Percentiles rank a stretch among this genome's conserved stretches.
Conservation (phyloP, 1,139 yeast species). For the Kluyveromyces marxianus region DNA sequence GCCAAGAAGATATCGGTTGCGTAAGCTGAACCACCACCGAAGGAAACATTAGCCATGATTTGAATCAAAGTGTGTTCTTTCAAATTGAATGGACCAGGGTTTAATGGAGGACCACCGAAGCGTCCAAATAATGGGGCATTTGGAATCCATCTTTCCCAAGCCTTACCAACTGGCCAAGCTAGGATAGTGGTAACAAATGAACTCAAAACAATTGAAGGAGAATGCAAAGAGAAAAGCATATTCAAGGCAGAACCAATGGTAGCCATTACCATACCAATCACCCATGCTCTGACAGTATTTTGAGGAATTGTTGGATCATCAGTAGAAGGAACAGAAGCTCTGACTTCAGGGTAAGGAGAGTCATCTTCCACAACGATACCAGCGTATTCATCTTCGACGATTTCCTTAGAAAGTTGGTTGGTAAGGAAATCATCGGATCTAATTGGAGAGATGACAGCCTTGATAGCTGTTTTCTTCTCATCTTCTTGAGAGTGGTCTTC, state of each 20-base stretch:
- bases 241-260: constrained; percentile 57
- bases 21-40: constrained; percentile 55
- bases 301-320: constrained; percentile 52
- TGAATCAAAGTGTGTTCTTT: constrained; percentile 62
- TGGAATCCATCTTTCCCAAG: constrained; percentile 46
- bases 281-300: constrained; percentile 59
- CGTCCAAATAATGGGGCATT: constrained; percentile 40
- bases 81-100: constrained; percentile 57
- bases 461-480: not conserved
- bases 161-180: constrained; percentile 56
- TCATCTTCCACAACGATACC: constrained; percentile 38
- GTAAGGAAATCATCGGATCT: not conserved
- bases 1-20: constrained; percentile 54
- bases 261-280: constrained; percentile 42
- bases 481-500: not conserved
- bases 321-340: constrained; percentile 58
- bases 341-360: constrained; percentile 62
- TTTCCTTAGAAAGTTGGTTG: not conserved
- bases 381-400: constrained; percentile 9
- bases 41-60: constrained; percentile 52
- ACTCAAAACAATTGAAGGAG: constrained; percentile 47
- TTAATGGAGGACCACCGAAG: constrained; percentile 29
- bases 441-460: not conserved
- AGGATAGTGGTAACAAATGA: constrained; percentile 51
- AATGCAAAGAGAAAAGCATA: constrained; percentile 51